Evolutionary conservation across 768 basidiomycete species (phyloP).

Genomic region (Lentinula detonsa): DNA sequence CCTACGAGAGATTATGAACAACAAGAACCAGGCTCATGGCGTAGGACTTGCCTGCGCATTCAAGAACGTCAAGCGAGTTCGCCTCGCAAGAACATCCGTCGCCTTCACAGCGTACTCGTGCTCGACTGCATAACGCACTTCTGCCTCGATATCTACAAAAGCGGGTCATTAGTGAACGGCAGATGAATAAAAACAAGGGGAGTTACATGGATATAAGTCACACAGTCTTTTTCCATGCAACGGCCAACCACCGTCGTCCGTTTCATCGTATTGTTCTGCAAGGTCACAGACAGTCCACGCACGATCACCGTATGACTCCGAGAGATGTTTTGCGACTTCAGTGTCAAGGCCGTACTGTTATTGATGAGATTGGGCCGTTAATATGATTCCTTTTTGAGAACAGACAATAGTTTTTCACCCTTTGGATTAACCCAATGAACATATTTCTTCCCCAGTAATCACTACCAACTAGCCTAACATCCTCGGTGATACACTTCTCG

Average conservation of each 20-base stretch:
- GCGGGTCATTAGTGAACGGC: not conserved
- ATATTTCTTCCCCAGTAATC: slow-evolving; percentile 94
- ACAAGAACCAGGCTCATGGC: not conserved
- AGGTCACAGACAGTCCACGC: slow-evolving; percentile 92
- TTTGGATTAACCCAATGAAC: slow-evolving; percentile 94
- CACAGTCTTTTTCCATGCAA: slow-evolving; percentile 73
- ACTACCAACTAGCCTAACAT: slow-evolving; percentile 80
- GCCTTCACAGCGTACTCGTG: slow-evolving; percentile 94
- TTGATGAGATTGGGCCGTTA: not conserved
- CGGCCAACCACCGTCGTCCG: slow-evolving; percentile 81
- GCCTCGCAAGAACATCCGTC: slow-evolving; percentile 86
- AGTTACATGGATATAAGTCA: slow-evolving; percentile 70
- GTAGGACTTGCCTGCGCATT: slow-evolving; percentile 58
- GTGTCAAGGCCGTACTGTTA: slow-evolving; percentile 80
- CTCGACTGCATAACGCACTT: slow-evolving; percentile 82
- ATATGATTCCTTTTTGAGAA: not conserved
- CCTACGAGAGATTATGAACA: not conserved
- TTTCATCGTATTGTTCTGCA: slow-evolving; percentile 35
- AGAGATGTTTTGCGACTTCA: slow-evolving; percentile 88
- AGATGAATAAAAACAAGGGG: not conserved
- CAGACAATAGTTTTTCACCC: slow-evolving; percentile 39
- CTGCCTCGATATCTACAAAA: slow-evolving; percentile 76
- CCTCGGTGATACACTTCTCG: slow-evolving; percentile 70
- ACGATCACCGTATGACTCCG: slow-evolving; percentile 93
- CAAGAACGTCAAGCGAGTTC: slow-evolving; percentile 89